Conservation (phyloP, 495 filamentous ascomycete species). For the Tirmania nivea region DNA sequence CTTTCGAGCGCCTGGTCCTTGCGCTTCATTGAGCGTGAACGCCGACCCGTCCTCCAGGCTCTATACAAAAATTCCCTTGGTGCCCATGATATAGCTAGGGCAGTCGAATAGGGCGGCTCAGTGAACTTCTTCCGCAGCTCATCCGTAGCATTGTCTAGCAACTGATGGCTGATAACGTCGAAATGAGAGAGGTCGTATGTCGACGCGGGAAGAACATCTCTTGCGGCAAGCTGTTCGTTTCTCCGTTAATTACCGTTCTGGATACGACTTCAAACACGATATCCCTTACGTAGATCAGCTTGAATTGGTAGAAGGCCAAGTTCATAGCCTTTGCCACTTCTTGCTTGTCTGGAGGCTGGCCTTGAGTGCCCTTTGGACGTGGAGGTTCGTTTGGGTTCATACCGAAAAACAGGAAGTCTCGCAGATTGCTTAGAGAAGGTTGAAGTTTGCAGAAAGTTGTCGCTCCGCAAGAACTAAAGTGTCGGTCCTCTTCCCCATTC, state of each 20-base stretch:
- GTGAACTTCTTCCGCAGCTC: background rate
- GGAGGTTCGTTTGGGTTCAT: background rate
- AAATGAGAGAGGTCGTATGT: background rate
- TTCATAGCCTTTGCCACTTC: background rate
- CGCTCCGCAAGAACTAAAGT: background rate
- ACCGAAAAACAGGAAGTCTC: background rate
- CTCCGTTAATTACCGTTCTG: background rate
- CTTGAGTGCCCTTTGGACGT: background rate
- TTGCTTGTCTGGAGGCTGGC: background rate
- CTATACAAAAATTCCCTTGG: background rate
- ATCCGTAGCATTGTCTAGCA: background rate
- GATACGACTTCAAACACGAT: background rate
- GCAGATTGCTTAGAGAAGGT: background rate
- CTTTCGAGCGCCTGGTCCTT: background rate
- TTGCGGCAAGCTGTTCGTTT: background rate
- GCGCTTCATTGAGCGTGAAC: background rate
- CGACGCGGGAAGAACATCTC: background rate
- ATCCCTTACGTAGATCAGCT: background rate
- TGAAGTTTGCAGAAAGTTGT: background rate
- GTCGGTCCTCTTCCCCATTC: too few relatives aligned
- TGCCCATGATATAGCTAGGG: background rate
- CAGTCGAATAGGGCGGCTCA: background rate
- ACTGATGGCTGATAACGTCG: background rate
- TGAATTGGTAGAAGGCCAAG: background rate
- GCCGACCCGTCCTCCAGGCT: background rate